These are phyloP conservation scores for Cystobasidiaceae sp. DNA, from an alignment of 1,284 basidiomycete species.

Conservation along the genomic window DNA sequence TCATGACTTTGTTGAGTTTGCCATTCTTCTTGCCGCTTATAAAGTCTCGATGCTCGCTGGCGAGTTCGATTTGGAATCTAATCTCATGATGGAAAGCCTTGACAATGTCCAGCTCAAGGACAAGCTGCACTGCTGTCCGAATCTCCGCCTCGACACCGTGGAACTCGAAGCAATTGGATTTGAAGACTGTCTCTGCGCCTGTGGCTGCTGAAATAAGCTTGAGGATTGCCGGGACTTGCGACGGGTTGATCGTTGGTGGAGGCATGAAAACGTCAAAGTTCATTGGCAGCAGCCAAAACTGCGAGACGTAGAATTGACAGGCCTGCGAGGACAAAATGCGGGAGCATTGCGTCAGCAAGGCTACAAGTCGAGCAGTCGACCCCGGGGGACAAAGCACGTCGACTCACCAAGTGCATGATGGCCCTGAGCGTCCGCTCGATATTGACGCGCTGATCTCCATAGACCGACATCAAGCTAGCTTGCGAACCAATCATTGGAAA, in stretches of 20 bases:
- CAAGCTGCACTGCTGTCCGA: slow-evolving; percentile 73
- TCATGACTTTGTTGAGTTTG: slow-evolving; percentile 98
- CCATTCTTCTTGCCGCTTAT: slow-evolving; percentile 98
- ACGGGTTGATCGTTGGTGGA: slow-evolving; percentile 68
- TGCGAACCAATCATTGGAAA: slow-evolving; percentile 81
- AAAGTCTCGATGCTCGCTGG: slow-evolving; percentile 96
- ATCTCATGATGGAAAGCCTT: slow-evolving; percentile 93
- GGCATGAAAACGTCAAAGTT: slow-evolving; percentile 88
- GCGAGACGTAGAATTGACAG: slow-evolving; percentile 91
- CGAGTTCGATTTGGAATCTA: slow-evolving; percentile 95
- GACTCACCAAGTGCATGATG: slow-evolving; percentile 83
- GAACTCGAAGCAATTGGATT: slow-evolving; percentile 95
- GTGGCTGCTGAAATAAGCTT: slow-evolving; percentile 80
- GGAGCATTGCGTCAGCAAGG: slow-evolving; percentile 66
- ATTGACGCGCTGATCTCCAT: slow-evolving; percentile 88
- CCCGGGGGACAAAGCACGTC: not conserved
- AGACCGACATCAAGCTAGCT: slow-evolving; percentile 86
- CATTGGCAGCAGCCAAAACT: slow-evolving; percentile 89
- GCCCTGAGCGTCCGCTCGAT: slow-evolving; percentile 91
- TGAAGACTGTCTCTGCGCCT: slow-evolving; percentile 93
- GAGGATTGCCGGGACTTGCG: slow-evolving; percentile 76
- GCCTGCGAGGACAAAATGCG: slow-evolving; percentile 54
- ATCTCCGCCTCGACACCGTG: slow-evolving; percentile 94
- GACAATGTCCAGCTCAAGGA: slow-evolving; percentile 83
- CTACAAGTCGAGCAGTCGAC: not conserved